Evolutionary conservation across 768 basidiomycete species (phyloP).

Genomic region (Suillus fuscotomentosus): DNA sequence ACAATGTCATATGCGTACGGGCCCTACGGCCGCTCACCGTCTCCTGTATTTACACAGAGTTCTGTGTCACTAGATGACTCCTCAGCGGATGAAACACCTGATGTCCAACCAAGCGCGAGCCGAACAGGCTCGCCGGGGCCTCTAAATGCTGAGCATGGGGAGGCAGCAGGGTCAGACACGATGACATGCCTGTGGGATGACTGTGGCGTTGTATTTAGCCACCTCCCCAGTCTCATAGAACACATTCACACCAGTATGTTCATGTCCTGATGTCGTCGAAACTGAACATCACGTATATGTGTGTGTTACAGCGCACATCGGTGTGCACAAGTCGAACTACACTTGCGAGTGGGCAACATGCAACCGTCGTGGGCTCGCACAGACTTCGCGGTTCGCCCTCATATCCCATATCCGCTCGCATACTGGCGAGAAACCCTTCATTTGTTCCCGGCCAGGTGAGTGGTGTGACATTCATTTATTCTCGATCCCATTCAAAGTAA

Average conservation of each 20-base stretch:
- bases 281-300: neutral
- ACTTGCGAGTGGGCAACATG: conserved; percentile 91
- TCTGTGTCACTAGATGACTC: conserved; percentile 29
- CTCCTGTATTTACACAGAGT: conserved; percentile 38
- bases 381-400: conserved; percentile 87
- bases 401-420: conserved; percentile 90
- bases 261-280: neutral
- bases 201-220: conserved; percentile 71
- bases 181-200: conserved; percentile 84
- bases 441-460: conserved; percentile 76
- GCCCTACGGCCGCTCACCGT: conserved; percentile 39
- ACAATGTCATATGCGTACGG: conserved; percentile 24
- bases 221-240: conserved; percentile 72
- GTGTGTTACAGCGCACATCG: conserved; percentile 64
- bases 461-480: conserved; percentile 1
- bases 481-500: conserved; percentile 8
- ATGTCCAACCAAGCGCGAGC: conserved; percentile 11
- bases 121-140: conserved; percentile 21
- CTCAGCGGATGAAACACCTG: conserved; percentile 22
- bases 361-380: conserved; percentile 72
- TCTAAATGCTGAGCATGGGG: conserved; percentile 18
- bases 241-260: conserved; percentile 80
- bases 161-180: conserved; percentile 43
- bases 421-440: conserved; percentile 93
- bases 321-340: conserved; percentile 80